Evolutionary conservation across 345 rosid species (phyloP).

Genomic region (Sisymbrium irio): DNA sequence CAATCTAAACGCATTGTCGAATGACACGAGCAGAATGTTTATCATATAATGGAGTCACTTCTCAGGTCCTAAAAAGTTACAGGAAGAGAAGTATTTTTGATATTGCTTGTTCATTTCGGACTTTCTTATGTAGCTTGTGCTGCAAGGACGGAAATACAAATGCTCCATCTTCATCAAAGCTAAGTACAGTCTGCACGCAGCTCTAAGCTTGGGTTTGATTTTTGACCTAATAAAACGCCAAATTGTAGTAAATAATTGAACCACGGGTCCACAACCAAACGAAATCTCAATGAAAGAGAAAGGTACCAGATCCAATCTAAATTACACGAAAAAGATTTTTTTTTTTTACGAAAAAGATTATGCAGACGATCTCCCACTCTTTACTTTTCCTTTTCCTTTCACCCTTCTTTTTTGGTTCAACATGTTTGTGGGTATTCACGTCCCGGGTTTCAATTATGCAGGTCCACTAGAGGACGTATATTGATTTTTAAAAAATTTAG

Average conservation of each 20-base stretch:
- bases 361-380: neutral
- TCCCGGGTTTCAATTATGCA: neutral
- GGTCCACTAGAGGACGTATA: neutral
- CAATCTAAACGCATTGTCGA: neutral
- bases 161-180: neutral
- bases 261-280: neutral
- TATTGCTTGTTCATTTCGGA: too few species aligned
- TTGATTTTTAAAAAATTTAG: neutral
- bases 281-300: neutral
- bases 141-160: neutral
- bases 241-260: neutral
- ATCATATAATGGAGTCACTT: too few species aligned
- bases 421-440: neutral
- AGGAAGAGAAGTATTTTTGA: too few species aligned
- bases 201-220: neutral
- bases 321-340: neutral
- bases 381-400: too few species aligned
- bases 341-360: too few species aligned
- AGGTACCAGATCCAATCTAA: neutral
- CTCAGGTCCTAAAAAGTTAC: neutral
- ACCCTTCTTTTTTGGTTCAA: too few species aligned
- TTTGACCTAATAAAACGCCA: neutral
- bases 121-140: too few species aligned
- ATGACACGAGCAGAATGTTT: too few species aligned
- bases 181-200: neutral